Percentiles rank a stretch among this genome's conserved stretches.
These are phyloP conservation scores for Leishmania tropica DNA, from an alignment of 208 protist genomes.

Conservation along the genomic window DNA sequence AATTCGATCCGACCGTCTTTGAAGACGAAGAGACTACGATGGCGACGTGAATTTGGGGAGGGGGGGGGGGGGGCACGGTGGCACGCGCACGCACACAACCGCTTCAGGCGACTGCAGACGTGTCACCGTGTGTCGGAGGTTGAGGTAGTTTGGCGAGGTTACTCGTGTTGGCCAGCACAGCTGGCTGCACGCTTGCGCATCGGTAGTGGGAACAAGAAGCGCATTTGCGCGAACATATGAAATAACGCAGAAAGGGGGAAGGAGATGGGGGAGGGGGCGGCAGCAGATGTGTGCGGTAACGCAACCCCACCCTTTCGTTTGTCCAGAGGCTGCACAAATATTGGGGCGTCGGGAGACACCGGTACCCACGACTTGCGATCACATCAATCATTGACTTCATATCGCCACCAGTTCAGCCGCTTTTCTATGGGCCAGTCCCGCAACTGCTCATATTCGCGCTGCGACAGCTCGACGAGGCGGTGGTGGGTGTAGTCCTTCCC, in stretches of 20 bases:
- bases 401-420: conserved; percentile 86
- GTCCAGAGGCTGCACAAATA: neutral
- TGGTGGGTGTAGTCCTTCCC: conserved; percentile 91
- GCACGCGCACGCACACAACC: neutral
- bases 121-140: neutral
- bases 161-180: neutral
- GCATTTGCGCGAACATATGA: neutral
- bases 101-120: neutral
- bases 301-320: neutral
- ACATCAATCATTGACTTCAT: conserved; percentile 35
- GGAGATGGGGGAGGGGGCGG: no score
- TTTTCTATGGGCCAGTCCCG: conserved; percentile 75
- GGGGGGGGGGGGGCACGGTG: neutral
- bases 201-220: no score
- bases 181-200: neutral
- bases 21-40: neutral
- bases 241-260: neutral
- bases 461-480: conserved; percentile 64
- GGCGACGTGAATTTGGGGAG: no score
- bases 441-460: conserved; percentile 74
- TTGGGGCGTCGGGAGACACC: neutral
- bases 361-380: neutral
- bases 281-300: neutral
- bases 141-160: neutral
- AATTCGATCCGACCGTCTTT: neutral